Conservation (phyloP, 2,329 filamentous ascomycete species). For the Arthrobotrys entomopaga region DNA sequence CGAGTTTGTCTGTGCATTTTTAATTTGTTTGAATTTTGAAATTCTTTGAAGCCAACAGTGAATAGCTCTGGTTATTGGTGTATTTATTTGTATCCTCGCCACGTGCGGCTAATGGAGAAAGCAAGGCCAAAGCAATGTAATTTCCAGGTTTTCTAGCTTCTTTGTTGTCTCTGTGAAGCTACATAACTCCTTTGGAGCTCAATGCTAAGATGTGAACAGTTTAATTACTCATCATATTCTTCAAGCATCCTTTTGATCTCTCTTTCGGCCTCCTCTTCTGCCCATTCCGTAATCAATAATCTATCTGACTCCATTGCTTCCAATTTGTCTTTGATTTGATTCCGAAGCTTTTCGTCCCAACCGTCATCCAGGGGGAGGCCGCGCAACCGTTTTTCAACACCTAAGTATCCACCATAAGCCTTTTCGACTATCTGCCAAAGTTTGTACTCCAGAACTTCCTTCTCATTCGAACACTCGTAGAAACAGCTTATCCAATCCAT, state of each 20-base stretch:
- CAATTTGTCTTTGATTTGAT: not conserved
- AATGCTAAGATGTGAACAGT: too few species aligned
- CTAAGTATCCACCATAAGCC: not conserved
- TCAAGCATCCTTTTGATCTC: not conserved
- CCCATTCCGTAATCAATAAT: not conserved
- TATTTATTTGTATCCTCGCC: too few species aligned
- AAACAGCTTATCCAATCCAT: conserved; percentile 36
- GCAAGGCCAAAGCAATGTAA: too few species aligned
- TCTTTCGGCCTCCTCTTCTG: not conserved
- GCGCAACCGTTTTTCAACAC: not conserved
- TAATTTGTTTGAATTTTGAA: too few species aligned
- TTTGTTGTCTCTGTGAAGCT: too few species aligned
- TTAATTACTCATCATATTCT: too few species aligned
- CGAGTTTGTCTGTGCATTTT: too few species aligned
- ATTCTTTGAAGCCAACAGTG: too few species aligned
- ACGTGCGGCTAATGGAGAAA: too few species aligned
- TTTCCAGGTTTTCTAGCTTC: too few species aligned
- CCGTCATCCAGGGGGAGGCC: not conserved
- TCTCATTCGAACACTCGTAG: conserved; percentile 16
- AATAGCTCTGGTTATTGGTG: too few species aligned
- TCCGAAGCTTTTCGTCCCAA: conserved; percentile 19
- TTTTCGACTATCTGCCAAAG: conserved; percentile 16
- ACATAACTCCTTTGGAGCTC: too few species aligned
- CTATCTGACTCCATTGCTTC: not conserved
- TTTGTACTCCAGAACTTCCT: conserved; percentile 18